These are phyloP conservation scores for Euclidium syriacum DNA, from an alignment of 345 rosid genomes.

Conservation along the genomic window DNA sequence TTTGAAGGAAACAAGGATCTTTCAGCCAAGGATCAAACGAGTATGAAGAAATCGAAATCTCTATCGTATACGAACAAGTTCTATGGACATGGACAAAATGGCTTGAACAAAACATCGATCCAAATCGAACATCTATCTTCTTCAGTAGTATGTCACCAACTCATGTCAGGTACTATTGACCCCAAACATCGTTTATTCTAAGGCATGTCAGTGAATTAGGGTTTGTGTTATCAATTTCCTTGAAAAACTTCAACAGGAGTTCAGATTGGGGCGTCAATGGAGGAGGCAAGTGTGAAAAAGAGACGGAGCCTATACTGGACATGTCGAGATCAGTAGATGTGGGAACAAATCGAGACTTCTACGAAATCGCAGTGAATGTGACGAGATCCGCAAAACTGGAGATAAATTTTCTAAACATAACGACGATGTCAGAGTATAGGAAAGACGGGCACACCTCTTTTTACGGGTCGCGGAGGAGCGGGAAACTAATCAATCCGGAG, in stretches of 20 bases:
- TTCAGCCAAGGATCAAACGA: too few species aligned
- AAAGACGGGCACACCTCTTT: conserved; percentile 80
- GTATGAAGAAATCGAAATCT: conserved; percentile 46
- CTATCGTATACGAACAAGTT: conserved; percentile 44
- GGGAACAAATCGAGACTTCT: conserved; percentile 56
- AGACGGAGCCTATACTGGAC: conserved; percentile 51
- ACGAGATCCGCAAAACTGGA: conserved; percentile 39
- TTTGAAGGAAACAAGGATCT: conserved; percentile 43
- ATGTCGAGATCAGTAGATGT: conserved; percentile 34
- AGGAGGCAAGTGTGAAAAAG: conserved; percentile 56
- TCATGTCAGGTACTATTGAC: conserved; percentile 46
- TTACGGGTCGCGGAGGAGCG: conserved; percentile 34
- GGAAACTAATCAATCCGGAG: conserved; percentile 44
- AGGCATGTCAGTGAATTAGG: too few species aligned
- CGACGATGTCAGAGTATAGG: conserved; percentile 67
- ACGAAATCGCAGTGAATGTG: conserved; percentile 39
- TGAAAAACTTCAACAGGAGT: too few species aligned
- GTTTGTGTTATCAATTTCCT: too few species aligned
- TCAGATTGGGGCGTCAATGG: conserved; percentile 53
- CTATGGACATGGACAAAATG: conserved; percentile 64
- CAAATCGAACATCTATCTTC: conserved; percentile 55
- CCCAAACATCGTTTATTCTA: too few species aligned
- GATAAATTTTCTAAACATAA: conserved; percentile 53
- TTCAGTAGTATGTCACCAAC: conserved; percentile 80
- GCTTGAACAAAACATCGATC: conserved; percentile 61